A percentile compares a stretch with the other conserved stretches of the same genome.
Conservation (phyloP, 768 basidiomycete genomes). For the Lenzites betulinus region DNA sequence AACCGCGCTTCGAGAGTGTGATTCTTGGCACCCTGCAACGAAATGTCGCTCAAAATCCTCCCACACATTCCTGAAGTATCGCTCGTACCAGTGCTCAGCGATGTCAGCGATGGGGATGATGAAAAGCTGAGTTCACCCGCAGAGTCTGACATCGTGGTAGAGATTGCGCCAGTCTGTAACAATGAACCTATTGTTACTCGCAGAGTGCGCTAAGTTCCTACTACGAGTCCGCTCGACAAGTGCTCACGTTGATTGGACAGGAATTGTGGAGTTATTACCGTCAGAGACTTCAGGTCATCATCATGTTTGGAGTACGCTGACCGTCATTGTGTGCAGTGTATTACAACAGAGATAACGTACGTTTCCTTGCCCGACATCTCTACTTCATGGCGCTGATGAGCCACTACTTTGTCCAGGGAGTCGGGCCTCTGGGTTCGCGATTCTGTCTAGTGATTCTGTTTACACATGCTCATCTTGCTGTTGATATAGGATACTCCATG, state of each 20-base stretch:
- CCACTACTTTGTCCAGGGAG: constrained; percentile 47
- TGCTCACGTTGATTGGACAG: constrained; percentile 5
- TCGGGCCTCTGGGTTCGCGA: constrained; percentile 49
- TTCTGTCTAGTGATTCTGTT: constrained; percentile 1
- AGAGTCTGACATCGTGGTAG: constrained; percentile 12
- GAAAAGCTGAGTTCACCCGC: too few species aligned
- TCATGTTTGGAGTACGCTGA: neutral
- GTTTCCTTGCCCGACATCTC: constrained; percentile 13
- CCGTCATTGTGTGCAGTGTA: constrained; percentile 55
- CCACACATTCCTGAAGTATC: too few species aligned
- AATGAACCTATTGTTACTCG: constrained; percentile 72
- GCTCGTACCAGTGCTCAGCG: too few species aligned
- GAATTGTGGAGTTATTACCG: constrained; percentile 85
- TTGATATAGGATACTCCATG: constrained; percentile 52
- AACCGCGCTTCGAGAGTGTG: too few species aligned
- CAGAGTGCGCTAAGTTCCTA: constrained; percentile 26
- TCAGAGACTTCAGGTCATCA: constrained; percentile 32
- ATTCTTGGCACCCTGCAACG: too few species aligned
- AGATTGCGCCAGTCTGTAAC: neutral
- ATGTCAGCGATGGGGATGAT: too few species aligned
- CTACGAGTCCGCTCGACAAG: neutral
- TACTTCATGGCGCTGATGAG: constrained; percentile 1
- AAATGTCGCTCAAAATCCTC: too few species aligned
- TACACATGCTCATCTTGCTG: neutral
- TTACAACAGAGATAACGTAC: constrained; percentile 77